Conservation (phyloP, 2,329 filamentous ascomycete species). For the Monosporascus sp. region DNA sequence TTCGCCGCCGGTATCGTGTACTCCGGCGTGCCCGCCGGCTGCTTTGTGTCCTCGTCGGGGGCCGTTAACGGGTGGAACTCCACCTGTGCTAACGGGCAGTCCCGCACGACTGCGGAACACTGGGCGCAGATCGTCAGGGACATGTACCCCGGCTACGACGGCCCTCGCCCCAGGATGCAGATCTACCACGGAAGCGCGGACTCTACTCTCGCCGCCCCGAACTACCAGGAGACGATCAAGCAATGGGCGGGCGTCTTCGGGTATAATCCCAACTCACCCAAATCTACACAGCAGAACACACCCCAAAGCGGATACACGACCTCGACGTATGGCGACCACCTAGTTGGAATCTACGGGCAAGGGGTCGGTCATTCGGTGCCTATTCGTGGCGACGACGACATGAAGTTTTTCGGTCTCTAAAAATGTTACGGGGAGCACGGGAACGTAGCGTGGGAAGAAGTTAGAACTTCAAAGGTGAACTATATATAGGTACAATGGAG, state of each 20-base stretch:
- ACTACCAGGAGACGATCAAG: conserved; percentile 22
- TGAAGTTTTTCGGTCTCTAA: conserved; percentile 8
- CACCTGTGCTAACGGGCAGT: conserved; percentile 42
- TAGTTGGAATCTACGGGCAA: conserved; percentile 6
- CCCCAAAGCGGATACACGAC: conserved; percentile 7
- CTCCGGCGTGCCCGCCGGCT: conserved; percentile 39
- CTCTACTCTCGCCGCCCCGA: conserved; percentile 9
- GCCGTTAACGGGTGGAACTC: conserved; percentile 43
- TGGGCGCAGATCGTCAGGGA: conserved; percentile 42
- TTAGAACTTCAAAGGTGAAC: neutral
- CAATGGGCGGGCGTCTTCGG: conserved; percentile 32
- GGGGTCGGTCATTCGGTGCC: conserved; percentile 8
- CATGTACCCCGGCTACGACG: conserved; percentile 30
- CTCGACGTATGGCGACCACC: conserved; percentile 8
- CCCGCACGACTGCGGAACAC: conserved; percentile 34
- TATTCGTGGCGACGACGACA: conserved; percentile 8
- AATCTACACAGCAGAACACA: conserved; percentile 1
- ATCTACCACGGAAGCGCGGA: conserved; percentile 28
- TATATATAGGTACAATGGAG: neutral
- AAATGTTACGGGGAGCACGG: neutral
- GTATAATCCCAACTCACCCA: conserved; percentile 1
- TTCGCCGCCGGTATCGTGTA: conserved; percentile 40
- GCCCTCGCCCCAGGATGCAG: conserved; percentile 24
- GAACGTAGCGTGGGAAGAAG: neutral
- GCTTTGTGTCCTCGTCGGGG: conserved; percentile 35